These are phyloP conservation scores for Chrysosporium queenslandicum DNA, from an alignment of 2,329 filamentous ascomycete species.

Conservation along the genomic window DNA sequence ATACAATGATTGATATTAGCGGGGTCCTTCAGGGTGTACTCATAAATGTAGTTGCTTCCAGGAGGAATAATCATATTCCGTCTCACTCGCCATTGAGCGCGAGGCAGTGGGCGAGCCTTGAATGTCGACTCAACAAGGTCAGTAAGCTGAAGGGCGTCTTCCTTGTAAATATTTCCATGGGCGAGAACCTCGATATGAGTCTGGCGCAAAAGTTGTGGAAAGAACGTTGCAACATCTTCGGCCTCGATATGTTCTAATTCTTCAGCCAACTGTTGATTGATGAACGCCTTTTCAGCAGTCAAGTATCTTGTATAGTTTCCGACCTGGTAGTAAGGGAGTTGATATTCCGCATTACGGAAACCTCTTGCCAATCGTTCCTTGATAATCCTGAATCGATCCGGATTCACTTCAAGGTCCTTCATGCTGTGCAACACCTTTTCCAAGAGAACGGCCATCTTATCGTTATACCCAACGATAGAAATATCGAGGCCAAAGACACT, in stretches of 20 bases:
- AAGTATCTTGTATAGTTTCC: conserved; percentile 74
- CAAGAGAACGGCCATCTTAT: conserved; percentile 82
- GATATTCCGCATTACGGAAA: conserved; percentile 77
- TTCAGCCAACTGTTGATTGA: conserved; percentile 67
- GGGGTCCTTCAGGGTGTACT: conserved; percentile 69
- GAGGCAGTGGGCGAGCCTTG: conserved; percentile 61
- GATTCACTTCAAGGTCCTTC: conserved; percentile 69
- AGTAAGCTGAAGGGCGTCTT: conserved; percentile 78
- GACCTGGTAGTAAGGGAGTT: conserved; percentile 82
- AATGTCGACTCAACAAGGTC: conserved; percentile 70
- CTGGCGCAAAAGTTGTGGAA: conserved; percentile 69
- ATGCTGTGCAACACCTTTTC: conserved; percentile 81
- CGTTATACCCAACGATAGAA: conserved; percentile 82
- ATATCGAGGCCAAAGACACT: conserved; percentile 66
- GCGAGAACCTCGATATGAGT: conserved; percentile 79
- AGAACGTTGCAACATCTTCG: conserved; percentile 65
- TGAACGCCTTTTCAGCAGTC: conserved; percentile 62
- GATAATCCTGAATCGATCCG: conserved; percentile 84
- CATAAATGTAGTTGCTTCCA: conserved; percentile 75
- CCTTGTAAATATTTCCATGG: conserved; percentile 89
- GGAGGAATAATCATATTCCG: conserved; percentile 67
- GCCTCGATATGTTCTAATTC: conserved; percentile 66
- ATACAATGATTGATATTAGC: conserved; percentile 84
- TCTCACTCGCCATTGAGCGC: conserved; percentile 67
- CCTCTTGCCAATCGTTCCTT: conserved; percentile 70